Evolutionary conservation across 345 rosid genomes (phyloP).

Genomic region (Microcos paniculata): DNA sequence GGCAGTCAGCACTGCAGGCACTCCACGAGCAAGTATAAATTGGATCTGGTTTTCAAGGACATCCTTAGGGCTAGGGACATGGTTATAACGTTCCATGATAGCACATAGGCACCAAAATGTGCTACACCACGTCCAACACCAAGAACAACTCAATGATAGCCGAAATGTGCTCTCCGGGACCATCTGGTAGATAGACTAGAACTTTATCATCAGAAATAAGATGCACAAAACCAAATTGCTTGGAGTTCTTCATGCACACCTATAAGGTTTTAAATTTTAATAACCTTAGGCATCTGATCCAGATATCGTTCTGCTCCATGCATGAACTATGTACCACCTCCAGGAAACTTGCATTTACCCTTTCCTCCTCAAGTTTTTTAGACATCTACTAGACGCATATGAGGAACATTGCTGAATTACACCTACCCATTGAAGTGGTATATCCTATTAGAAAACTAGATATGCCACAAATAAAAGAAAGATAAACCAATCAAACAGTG

Average conservation of each 20-base stretch:
- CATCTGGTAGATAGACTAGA: slow-evolving; percentile 54
- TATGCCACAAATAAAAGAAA: slow-evolving; percentile 6
- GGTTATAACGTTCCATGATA: slow-evolving; percentile 71
- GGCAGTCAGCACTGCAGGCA: slow-evolving; percentile 97
- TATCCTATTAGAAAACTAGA: slow-evolving; percentile 17
- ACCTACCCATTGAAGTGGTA: slow-evolving; percentile 44
- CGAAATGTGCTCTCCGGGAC: slow-evolving; percentile 80
- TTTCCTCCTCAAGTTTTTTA: too few relatives aligned
- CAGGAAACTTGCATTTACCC: slow-evolving; percentile 89
- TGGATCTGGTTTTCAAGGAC: slow-evolving; percentile 98
- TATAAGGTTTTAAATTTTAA: not conserved
- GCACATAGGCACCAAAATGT: slow-evolving; percentile 95
- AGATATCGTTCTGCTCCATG: slow-evolving; percentile 92
- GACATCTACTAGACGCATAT: slow-evolving; percentile 79
- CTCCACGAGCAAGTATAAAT: slow-evolving; percentile 98
- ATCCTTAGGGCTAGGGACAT: slow-evolving; percentile 97
- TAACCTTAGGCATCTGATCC: slow-evolving; percentile 81
- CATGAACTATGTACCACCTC: slow-evolving; percentile 97
- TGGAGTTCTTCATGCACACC: not conserved
- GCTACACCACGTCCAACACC: slow-evolving; percentile 99
- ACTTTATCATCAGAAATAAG: slow-evolving; percentile 16
- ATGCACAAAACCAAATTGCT: not conserved
- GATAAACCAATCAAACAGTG: not conserved
- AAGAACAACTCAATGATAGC: slow-evolving; percentile 61
- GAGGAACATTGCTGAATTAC: slow-evolving; percentile 89